phyloP scores from a whole-genome alignment of 176 grass and related monocot genomes.

The Eremochloa ophiuroides region DNA sequence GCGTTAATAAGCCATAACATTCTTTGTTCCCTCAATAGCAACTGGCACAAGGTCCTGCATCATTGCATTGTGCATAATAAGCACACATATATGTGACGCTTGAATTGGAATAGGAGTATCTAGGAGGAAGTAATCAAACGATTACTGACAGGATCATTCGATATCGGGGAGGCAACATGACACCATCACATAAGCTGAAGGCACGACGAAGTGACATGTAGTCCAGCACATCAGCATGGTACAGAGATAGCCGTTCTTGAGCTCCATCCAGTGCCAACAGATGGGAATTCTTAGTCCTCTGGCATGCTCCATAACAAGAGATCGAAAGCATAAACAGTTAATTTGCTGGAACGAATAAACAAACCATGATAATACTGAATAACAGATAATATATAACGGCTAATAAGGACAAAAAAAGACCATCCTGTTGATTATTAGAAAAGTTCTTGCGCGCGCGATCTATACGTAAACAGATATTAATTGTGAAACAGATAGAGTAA shows the following conservation, averaged over 20 bases:
- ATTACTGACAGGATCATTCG: neutral
- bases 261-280: slow-evolving; percentile 37
- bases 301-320: too few relatives aligned
- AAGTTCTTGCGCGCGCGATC: too few relatives aligned
- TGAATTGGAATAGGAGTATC: neutral
- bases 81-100: neutral
- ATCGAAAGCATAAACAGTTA: too few relatives aligned
- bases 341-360: too few relatives aligned
- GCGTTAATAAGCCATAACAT: neutral
- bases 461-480: too few relatives aligned
- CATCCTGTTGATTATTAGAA: too few relatives aligned
- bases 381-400: too few relatives aligned
- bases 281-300: slow-evolving; percentile 56
- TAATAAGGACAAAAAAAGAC: too few relatives aligned
- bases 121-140: too few relatives aligned
- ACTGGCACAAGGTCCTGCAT: neutral
- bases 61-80: neutral
- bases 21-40: slow-evolving; percentile 1
- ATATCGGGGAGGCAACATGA: slow-evolving; percentile 52
- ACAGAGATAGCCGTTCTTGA: slow-evolving; percentile 36
- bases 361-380: too few relatives aligned
- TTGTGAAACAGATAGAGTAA: too few relatives aligned
- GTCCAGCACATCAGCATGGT: slow-evolving; percentile 44
- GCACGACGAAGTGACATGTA: slow-evolving; percentile 13
- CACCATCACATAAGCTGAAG: slow-evolving; percentile 40